Evolutionary conservation across 176 grass and related monocot species (phyloP), one percentile per base, ranked within the genome.

Genomic region (Alopecurus myosuroides): DNA sequence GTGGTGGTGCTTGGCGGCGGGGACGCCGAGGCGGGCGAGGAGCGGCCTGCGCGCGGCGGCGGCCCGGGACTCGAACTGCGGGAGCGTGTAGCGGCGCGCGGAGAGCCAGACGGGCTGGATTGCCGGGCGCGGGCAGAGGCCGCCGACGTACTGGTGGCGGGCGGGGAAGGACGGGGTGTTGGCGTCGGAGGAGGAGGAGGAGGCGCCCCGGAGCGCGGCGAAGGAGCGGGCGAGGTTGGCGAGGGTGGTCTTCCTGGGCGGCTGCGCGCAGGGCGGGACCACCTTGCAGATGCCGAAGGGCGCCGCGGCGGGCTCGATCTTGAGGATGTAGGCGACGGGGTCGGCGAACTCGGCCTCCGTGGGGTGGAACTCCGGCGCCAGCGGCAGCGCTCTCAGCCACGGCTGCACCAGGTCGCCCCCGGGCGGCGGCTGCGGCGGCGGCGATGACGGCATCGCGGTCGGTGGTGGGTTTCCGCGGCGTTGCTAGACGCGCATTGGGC

Each of bases 281-380:
- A 99, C 88, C 91, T 99, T 99, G 84, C 97, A 99, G 77, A 95
- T 86, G 48, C 93, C 93, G 81, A 80, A 99, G 78, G 84, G 74
- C 31, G 91, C 88, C 6, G 91, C 97, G 72, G 69, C 70, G 67
- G 89, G 77, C 84, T 93, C 89, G 97, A 99, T 94, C 84, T 84
- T 96, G 39, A 94, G 85, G 28, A 96, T 84, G 85, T 99, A 99
- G 25, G 89, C 88, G 34, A 99, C 74, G 39, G 97, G 97, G 81
- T 99, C 97, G 31, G 70, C 85, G 89, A 99, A 99, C 84, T 99
- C 97, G 11, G 84, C 81, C 34, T 48, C 73, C 4, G 89, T 95
- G 39, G 97, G 97, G 81, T 56, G 94, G 90, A 92, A 96, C 89
- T 96, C 97, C 29, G 97, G 97, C 33, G 97, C 97, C 25, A 88